Evolutionary conservation across 179 eudicot species (phyloP).

Genomic region (Heliamphora pulchella): DNA sequence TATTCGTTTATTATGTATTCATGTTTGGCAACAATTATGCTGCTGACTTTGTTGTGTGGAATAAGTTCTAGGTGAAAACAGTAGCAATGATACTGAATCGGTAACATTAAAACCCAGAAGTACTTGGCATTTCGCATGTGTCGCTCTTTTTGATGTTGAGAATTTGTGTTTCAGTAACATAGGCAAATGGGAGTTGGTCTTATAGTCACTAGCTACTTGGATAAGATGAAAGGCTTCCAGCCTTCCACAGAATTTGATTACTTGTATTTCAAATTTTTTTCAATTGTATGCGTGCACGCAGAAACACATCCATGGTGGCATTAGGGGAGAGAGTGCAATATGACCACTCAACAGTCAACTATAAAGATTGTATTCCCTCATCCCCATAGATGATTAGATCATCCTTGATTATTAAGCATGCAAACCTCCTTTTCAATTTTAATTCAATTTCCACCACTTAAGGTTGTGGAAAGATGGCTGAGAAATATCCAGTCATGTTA

Average conservation of each 20-base stretch:
- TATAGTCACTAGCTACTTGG: background rate
- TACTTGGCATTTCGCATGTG: background rate
- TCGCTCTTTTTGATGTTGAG: background rate
- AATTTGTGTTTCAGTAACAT: background rate
- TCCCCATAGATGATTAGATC: background rate
- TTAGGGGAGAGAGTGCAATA: constrained; percentile 8
- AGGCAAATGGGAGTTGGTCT: background rate
- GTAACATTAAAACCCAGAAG: background rate
- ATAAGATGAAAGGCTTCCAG: background rate
- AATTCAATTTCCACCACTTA: background rate
- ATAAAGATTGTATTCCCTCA: background rate
- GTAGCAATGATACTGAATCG: background rate
- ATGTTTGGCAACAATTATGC: background rate
- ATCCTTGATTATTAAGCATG: background rate
- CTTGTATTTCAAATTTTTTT: background rate
- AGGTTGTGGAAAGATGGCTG: background rate
- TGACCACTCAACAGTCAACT: background rate
- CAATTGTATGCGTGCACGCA: background rate
- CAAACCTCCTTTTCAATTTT: background rate
- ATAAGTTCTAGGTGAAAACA: background rate
- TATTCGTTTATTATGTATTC: background rate
- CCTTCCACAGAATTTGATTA: background rate
- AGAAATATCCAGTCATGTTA: background rate
- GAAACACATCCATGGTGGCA: background rate
- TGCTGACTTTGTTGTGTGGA: background rate